Conservation (phyloP, 1,284 basidiomycete species). For the Papiliotrema terrestris region DNA sequence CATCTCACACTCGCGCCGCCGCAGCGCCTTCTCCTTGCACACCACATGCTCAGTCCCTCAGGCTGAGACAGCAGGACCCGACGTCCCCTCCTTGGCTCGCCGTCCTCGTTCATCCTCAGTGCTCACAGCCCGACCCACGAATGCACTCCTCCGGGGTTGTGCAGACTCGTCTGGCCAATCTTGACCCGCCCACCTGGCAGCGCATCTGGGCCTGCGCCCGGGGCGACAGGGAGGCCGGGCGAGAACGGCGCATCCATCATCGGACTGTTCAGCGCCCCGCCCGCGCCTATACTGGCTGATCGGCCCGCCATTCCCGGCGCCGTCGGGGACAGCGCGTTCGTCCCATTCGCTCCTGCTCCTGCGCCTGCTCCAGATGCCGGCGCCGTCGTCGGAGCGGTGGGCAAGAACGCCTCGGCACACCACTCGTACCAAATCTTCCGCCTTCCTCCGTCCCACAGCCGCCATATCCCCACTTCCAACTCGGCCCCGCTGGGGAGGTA, state of each 20-base stretch:
- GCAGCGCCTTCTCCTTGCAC: too few relatives aligned
- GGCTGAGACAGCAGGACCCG: too few relatives aligned
- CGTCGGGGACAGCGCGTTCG: not conserved
- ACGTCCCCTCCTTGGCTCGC: too few relatives aligned
- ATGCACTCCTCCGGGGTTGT: constrained; percentile 83
- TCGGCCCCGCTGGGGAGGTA: constrained; percentile 91
- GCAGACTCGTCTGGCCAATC: constrained; percentile 85
- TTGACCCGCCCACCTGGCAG: constrained; percentile 63
- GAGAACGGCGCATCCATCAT: constrained; percentile 53
- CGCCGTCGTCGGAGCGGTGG: constrained; percentile 24
- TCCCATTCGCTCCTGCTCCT: not conserved
- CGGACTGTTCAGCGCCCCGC: constrained; percentile 23
- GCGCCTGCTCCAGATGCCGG: not conserved
- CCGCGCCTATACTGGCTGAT: not conserved
- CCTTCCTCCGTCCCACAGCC: constrained; percentile 72
- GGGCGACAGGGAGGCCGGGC: constrained; percentile 7
- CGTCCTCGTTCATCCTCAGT: not conserved
- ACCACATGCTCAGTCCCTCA: too few relatives aligned
- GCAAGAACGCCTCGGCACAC: constrained; percentile 87
- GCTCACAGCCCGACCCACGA: constrained; percentile 80
- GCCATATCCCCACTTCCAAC: constrained; percentile 90
- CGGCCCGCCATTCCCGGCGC: not conserved
- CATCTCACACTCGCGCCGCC: too few relatives aligned
- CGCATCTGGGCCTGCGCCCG: constrained; percentile 38
- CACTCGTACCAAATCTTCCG: constrained; percentile 93